Evolutionary conservation across 129 eudicot genomes (phyloP), one percentile per base, ranked within the genome.

Genomic region (Saposhnikovia divaricata): DNA sequence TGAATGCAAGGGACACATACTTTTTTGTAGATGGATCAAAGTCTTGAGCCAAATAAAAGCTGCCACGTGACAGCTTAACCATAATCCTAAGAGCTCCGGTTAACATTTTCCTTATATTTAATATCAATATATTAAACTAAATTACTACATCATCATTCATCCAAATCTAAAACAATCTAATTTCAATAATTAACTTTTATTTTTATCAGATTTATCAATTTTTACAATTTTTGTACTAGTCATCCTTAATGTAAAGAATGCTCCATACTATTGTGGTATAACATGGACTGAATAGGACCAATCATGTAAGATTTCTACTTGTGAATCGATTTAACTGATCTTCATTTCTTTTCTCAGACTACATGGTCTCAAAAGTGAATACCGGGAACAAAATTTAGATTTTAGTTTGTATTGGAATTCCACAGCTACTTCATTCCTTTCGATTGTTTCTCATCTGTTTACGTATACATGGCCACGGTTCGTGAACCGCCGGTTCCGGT

Each of bases 381-480:
- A 23, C 43, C 9, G 23, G 14, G 23, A 19, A 31, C 73, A 68
- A 68, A 68, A 68, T 68, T 66, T 34, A 31, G 42, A 68, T 31
- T 34, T 2, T 5, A 31, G 43, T 68, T 42, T 27, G 76, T 34
- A 31, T 79, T 53, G 57, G 59, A 8, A 43, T 57, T 38, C 14
- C 43, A 19, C 10, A 15, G 25, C 53, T 39, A 73, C 75, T 75
- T 84, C 88, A 91, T 53, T 89, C 93, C 89, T 91, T 93, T 0
- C 93, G 88, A 79, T 72, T 89, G 72, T 88, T 89, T 61, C 96
- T 93, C 95, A 85, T 91, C 72, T 87, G 75, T 87, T 91, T n/a
- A n/a, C n/a, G n/a, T n/a, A n/a, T n/a, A n/a, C n/a, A n/a, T n/a
- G n/a, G n/a, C n/a, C n/a, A n/a, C n/a, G n/a, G n/a, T n/a, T n/a